Evolutionary conservation across 306 rosid genomes (phyloP), one percentile per base, ranked within the genome.

Genomic region (Astragalus glycyphyllos): DNA sequence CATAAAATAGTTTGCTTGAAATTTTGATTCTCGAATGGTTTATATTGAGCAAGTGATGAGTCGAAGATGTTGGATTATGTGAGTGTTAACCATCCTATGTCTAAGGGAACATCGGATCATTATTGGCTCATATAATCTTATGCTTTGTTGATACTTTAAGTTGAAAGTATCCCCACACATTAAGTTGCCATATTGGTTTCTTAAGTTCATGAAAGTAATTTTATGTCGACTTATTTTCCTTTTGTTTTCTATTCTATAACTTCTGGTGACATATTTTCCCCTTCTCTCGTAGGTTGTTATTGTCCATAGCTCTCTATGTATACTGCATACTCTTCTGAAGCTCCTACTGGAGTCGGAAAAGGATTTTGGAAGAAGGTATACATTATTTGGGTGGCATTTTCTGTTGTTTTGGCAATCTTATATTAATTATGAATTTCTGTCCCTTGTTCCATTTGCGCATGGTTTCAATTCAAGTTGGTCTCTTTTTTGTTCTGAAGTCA

Each of bases 321-420:
- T 93, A 71, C 75, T 93, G 72, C 88, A 81, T 79, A 46, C 71
- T 77, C 84, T 82, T 86, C 65, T 93, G 90, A 89, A 87, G 85
- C 82, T 77, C 76, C 72, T 88, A 38, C 40, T 83, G 73, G 83
- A 77, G 77, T 35, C 64, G 37, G 87, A 83, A 76, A 83, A 79
- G 72, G 71, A 72, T 51, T 80, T 65, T 12, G 82, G 64, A 67
- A 80, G 77, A 87, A 90, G 98, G 98, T 93, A 88, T 81, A 54
- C 14, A 10, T 65, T 54, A 54, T 47, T 62, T 65, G 56, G 29
- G 11, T 37, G 47, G 47, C 60, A n/a, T 20, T 15, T 49, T 58
- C 63, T 58, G 26, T 71, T 72, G 55, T 64, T 72, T 69, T 45
- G 47, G 17, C 29, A 37, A 35, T 35, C 34, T 75, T 44, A 31